phyloP scores from a whole-genome alignment of 176 grass and related monocot genomes.

The Echinochloa phyllopogon region DNA sequence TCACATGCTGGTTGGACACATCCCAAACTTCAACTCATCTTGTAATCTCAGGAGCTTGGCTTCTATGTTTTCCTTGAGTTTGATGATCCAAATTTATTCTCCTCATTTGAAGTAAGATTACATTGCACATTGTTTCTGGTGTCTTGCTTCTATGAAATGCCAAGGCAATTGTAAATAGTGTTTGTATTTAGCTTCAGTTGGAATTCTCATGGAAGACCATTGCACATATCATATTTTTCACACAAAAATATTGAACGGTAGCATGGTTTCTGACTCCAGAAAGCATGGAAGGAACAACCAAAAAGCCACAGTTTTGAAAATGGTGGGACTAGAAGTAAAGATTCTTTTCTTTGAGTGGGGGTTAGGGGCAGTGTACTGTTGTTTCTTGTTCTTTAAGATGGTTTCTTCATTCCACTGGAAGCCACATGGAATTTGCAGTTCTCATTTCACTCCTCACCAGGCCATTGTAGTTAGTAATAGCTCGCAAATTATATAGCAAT shows the following conservation, averaged over 20 bases:
- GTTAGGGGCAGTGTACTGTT: background rate
- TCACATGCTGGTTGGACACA: background rate
- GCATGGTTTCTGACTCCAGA: constrained; percentile 1
- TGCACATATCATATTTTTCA: constrained; percentile 22
- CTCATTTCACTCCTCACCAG: background rate
- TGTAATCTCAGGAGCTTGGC: background rate
- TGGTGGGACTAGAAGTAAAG: background rate
- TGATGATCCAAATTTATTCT: constrained; percentile 16
- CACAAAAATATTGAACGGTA: constrained; percentile 16
- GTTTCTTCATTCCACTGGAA: constrained; percentile 6
- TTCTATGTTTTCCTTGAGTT: background rate
- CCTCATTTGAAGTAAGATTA: constrained; percentile 9
- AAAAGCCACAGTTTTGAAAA: background rate
- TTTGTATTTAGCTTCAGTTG: background rate
- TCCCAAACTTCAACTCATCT: background rate
- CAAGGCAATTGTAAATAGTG: background rate
- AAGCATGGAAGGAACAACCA: constrained; percentile 7
- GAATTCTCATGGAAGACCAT: constrained; percentile 10
- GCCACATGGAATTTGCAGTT: background rate
- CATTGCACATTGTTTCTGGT: background rate
- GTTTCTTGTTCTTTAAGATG: constrained; percentile 32
- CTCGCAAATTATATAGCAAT: background rate
- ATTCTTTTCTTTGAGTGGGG: background rate
- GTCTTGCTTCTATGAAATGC: background rate
- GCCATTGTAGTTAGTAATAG: background rate